Evolutionary conservation across 2,329 filamentous ascomycete species (phyloP), one percentile per base, ranked within the genome.

Genomic region (Cladosporium sp.): DNA sequence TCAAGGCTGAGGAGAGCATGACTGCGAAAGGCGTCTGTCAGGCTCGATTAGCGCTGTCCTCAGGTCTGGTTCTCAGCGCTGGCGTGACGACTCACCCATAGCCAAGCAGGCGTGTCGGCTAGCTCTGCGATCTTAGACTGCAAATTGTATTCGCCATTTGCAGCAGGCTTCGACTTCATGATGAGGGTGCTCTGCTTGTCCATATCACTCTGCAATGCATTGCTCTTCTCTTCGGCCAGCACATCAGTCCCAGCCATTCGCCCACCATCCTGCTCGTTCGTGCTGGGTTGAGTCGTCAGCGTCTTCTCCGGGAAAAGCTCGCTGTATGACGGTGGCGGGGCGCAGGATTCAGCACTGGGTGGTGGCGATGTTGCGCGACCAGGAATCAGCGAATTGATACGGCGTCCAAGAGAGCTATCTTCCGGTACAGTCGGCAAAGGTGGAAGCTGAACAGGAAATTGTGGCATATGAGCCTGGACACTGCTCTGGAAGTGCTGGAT

Each of bases 401-500:
- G 34, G 21, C 61, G 61, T 3, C 51, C 51, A 8, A 64, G 18
- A 2, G 51, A 56, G 30, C 54, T 57, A 23, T 64, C 49, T 30
- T 62, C 58, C 26, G 39, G 46, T 4, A 58, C 21, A 23, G 51
- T 46, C n/a, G 87, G 84, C 34, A 78, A 76, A 36, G 79, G 79
- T 18, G 68, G 67, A 13, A 72, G 65, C 58, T 70, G 70, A 54
- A 89, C 78, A 66, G 89, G 48, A 5, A 62, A 39, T 8, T 62
- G 89, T 58, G 89, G 89, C 71, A 91, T 82, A 54, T 88, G 85
- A 76, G 88, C 80, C 39, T 86, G 83, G 80, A 92, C 84, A 54
- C 84, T 87, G 74, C 92, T 88, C 73, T 93, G 91, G 72, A 93
- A 84, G 66, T 93, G 88, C 65, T 93, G 89, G 57, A 93, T 83